phyloP scores from a whole-genome alignment of 148 eudicot species.

The Silene uniflora region DNA sequence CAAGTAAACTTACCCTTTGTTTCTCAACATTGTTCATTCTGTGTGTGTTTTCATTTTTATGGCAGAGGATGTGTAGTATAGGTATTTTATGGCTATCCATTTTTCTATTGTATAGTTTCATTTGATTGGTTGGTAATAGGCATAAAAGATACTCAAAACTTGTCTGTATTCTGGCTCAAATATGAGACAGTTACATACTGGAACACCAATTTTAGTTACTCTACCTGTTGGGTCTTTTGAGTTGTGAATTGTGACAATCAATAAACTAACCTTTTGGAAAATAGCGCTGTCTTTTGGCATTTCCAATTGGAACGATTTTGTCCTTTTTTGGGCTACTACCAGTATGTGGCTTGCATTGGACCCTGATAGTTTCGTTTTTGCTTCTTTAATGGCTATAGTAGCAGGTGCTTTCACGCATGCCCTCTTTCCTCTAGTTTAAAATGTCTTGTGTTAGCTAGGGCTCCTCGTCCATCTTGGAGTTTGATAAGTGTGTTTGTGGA shows the following conservation, averaged over 20 bases:
- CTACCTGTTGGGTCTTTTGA: neutral
- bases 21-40: no score
- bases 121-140: neutral
- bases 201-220: neutral
- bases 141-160: neutral
- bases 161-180: neutral
- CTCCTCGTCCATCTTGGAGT: neutral
- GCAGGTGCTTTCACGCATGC: neutral
- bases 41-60: no score
- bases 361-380: neutral
- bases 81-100: no score
- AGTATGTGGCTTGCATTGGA: neutral
- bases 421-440: neutral
- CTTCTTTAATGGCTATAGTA: neutral
- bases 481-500: neutral
- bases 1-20: no score
- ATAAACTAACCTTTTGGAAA: no score
- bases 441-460: neutral
- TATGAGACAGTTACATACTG: neutral
- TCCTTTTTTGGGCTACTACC: neutral
- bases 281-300: neutral
- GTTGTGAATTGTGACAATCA: neutral
- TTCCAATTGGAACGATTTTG: neutral
- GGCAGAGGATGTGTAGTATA: no score
- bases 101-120: no score